Conservation (phyloP, 2,329 filamentous ascomycete species). For the Arthrobotrys entomopaga region DNA sequence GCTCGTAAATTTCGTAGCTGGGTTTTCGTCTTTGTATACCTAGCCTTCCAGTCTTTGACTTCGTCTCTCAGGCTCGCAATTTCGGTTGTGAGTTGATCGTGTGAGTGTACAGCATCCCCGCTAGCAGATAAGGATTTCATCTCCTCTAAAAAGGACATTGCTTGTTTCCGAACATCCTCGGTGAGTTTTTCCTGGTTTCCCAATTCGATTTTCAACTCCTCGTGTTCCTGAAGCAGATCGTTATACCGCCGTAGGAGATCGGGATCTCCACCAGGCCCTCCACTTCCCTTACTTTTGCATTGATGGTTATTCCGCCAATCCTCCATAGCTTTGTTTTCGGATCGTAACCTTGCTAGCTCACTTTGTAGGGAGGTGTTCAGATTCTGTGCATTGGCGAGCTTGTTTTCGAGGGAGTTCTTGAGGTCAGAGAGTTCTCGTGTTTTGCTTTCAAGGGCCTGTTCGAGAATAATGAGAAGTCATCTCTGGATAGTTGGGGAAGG, state of each 20-base stretch:
- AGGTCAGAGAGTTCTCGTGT: conserved; percentile 72
- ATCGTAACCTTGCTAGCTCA: conserved; percentile 78
- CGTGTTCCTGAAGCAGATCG: conserved; percentile 71
- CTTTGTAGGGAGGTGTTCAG: conserved; percentile 82
- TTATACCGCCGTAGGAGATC: conserved; percentile 72
- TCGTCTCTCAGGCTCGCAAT: conserved; percentile 82
- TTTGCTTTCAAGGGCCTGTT: conserved; percentile 45
- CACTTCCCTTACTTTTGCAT: conserved; percentile 23
- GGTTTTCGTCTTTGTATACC: conserved; percentile 87
- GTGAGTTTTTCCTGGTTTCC: conserved; percentile 78
- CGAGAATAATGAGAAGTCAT: background rate
- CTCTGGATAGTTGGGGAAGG: conserved; percentile 7
- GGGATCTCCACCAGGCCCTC: conserved; percentile 62
- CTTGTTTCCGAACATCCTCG: conserved; percentile 85
- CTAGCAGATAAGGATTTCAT: conserved; percentile 89
- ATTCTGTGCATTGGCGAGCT: conserved; percentile 77
- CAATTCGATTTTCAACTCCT: conserved; percentile 73
- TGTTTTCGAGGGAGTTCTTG: conserved; percentile 75
- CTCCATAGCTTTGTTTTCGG: conserved; percentile 73
- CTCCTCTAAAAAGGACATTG: conserved; percentile 82
- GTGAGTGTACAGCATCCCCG: conserved; percentile 79
- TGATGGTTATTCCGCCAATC: conserved; percentile 60
- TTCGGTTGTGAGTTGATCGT: conserved; percentile 79
- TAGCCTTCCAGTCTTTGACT: conserved; percentile 87
- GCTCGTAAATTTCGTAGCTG: conserved; percentile 83